phyloP scores from a whole-genome alignment of 2,329 filamentous ascomycete genomes.

The Talaromyces piceae region DNA sequence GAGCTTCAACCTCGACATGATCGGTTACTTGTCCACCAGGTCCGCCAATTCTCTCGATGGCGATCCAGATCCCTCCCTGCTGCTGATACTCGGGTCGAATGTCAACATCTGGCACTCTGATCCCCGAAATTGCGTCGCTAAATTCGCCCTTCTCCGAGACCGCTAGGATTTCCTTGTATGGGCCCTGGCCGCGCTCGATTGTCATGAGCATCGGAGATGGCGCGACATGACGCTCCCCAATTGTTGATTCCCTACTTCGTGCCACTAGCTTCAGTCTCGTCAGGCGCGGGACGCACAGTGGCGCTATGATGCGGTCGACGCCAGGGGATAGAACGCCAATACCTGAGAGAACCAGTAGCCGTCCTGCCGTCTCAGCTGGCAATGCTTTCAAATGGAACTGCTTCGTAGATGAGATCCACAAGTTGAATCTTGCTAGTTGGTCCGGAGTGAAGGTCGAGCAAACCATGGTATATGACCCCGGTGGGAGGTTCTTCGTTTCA shows the following conservation, averaged over 20 bases:
- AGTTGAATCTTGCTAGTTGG: constrained; percentile 64
- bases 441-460: constrained; percentile 84
- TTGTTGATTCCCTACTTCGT: constrained; percentile 37
- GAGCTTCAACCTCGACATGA: constrained; percentile 36
- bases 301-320: constrained; percentile 48
- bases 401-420: constrained; percentile 62
- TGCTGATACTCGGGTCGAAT: constrained; percentile 56
- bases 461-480: constrained; percentile 77
- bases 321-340: constrained; percentile 45
- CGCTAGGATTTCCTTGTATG: constrained; percentile 57
- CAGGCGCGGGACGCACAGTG: constrained; percentile 46
- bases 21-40: constrained; percentile 44
- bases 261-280: constrained; percentile 55
- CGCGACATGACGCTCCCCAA: constrained; percentile 30
- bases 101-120: constrained; percentile 68
- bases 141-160: constrained; percentile 68
- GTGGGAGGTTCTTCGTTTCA: constrained; percentile 52
- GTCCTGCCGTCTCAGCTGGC: constrained; percentile 66
- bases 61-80: constrained; percentile 63
- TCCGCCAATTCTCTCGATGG: constrained; percentile 71
- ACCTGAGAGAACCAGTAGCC: constrained; percentile 48
- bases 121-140: constrained; percentile 56
- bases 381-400: constrained; percentile 52
- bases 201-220: constrained; percentile 58
- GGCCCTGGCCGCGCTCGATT: constrained; percentile 65